Percentiles rank a stretch among this genome's conserved stretches.
phyloP scores from a whole-genome alignment of 1,284 basidiomycete genomes.

The Grifola frondosa region DNA sequence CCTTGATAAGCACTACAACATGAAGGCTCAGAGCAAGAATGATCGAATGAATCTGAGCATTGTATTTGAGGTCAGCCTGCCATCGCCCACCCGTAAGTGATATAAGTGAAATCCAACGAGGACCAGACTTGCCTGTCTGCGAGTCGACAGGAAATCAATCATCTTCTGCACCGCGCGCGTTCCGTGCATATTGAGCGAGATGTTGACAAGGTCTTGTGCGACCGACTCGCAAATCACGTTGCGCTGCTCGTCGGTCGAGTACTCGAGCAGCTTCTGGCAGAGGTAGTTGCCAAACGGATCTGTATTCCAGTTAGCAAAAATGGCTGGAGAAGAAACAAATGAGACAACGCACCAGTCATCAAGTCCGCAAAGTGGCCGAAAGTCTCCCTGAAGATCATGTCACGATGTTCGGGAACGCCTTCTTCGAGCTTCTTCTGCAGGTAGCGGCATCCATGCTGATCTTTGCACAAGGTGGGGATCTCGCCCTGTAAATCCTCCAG shows the following conservation, averaged over 20 bases:
- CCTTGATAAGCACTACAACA: constrained; percentile 99
- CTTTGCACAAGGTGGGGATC: constrained; percentile 93
- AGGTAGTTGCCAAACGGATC: constrained; percentile 99
- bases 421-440: constrained; percentile 99
- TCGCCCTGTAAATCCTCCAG: constrained; percentile 96
- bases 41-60: constrained; percentile 94
- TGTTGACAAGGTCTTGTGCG: constrained; percentile 94
- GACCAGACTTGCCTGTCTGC: constrained; percentile 75
- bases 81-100: constrained; percentile 37
- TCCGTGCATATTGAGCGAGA: constrained; percentile 99
- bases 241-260: constrained; percentile 96
- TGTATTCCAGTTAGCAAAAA: constrained; percentile 26
- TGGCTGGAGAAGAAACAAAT: constrained; percentile 1
- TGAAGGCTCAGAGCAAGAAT: constrained; percentile 96
- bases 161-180: constrained; percentile 99
- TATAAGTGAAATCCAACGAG: constrained; percentile 30
- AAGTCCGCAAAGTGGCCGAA: constrained; percentile 97
- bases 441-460: constrained; percentile 98
- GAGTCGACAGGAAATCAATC: constrained; percentile 98
- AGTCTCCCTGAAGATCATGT: constrained; percentile 99
- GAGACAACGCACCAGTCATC: constrained; percentile 77
- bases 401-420: constrained; percentile 89
- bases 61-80: constrained; percentile 77
- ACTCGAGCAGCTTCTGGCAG: constrained; percentile 98
- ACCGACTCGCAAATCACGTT: constrained; percentile 98